Base-by-base conservation (phyloP, 192 early-diverging fungal genomes). In the Chytriomyces confervae region DNA sequence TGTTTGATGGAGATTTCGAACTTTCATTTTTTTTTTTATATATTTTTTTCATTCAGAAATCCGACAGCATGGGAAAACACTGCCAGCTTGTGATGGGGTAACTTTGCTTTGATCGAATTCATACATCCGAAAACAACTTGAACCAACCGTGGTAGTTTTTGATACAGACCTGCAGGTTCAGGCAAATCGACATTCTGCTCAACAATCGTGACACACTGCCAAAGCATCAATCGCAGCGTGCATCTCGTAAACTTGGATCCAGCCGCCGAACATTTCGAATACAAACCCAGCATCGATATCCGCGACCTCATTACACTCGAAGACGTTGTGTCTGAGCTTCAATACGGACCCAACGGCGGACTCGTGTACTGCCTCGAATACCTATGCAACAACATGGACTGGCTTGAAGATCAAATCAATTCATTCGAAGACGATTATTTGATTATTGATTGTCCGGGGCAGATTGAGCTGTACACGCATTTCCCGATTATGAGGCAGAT, bases 381-480 rank as follows among this genome's bases (percentile, higher is more conserved):
- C 84, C 84, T 99, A 47, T 84, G 95, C 77, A 92, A 97, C 62
- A 99, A 99, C 79, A 77, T 98, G 45, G 96, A 99, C 80, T 99
- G 97, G 95, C 82, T 99, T 24, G 96, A 98, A 84, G 95, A 98
- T 60, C 93, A 96, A 82, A 85, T 98, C 7, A 91, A 93, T 8
- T 87, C 90, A 66, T 97, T 92, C 69, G 95, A 95, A 49, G 95
- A 99, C 79, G 97, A 99, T 79, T 98, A 98, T 77, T 84, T 98
- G 57, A 96, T 99, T 61, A 90, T 99, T 62, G 97, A 99, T 82
- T 97, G 96, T 77, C 97, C 97, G 10, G 95, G 86, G 84, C 48
- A 99, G 82, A 99, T 99, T 76, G 97, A 99, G 84, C 88, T 99
- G 16, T 99, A 99, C 83, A 98, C 97, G 44, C 97, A 99, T 79